Conservation (phyloP, 805 yeast species). For the Barnettozyma pratensis region DNA sequence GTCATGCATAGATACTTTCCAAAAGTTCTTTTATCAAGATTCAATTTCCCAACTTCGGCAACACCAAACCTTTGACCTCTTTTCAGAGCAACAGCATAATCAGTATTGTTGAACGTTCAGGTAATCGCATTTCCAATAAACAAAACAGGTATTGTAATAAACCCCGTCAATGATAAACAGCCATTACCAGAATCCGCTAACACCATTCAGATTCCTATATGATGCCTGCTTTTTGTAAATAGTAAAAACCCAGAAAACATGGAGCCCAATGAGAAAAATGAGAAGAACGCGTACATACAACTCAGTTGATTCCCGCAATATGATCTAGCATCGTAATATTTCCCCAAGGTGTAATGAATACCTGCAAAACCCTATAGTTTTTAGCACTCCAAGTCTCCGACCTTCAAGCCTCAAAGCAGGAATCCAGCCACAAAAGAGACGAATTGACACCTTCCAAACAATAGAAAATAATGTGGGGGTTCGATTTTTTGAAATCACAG, state of each 20-base stretch:
- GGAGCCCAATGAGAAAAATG: background rate
- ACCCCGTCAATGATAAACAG: background rate
- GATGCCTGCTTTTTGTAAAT: background rate
- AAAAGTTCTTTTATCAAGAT: constrained; percentile 1
- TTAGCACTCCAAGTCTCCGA: background rate
- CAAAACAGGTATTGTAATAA: background rate
- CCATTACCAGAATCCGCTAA: background rate
- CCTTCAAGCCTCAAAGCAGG: constrained; percentile 13
- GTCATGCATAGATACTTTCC: background rate
- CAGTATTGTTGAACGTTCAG: background rate
- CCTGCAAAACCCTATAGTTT: background rate
- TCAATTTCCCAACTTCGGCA: constrained; percentile 1
- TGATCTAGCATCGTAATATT: background rate
- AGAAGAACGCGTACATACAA: background rate
- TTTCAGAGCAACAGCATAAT: background rate
- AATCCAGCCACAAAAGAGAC: constrained; percentile 5
- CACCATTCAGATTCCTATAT: background rate
- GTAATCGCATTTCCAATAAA: background rate
- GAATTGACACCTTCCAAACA: too few species aligned
- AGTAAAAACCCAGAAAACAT: background rate
- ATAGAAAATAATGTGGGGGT: too few species aligned
- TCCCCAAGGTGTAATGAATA: constrained; percentile 2
- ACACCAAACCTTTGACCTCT: constrained; percentile 5
- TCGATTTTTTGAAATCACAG: too few species aligned
- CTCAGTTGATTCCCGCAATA: constrained; percentile 4